Conservation (phyloP, 495 filamentous ascomycete genomes). For the Aspergillus ostianus region DNA sequence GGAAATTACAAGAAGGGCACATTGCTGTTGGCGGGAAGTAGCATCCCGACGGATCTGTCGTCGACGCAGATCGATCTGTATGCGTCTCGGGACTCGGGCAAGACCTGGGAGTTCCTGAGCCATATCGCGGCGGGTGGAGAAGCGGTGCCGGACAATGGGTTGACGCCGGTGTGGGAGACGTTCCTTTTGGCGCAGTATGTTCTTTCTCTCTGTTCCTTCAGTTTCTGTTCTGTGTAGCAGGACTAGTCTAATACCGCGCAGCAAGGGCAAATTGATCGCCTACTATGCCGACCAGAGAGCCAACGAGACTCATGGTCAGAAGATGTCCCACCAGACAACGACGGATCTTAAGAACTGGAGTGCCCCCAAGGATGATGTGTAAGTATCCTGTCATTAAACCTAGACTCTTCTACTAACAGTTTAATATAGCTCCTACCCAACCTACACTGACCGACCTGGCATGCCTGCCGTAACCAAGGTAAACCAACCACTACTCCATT, state of each 20-base stretch:
- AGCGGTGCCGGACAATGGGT: slow-evolving; percentile 58
- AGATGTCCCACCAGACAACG: slow-evolving; percentile 60
- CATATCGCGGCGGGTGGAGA: slow-evolving; percentile 63
- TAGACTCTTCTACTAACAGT: slow-evolving; percentile 2
- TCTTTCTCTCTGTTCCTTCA: not conserved
- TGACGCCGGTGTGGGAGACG: slow-evolving; percentile 70
- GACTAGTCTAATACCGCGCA: slow-evolving; percentile 5
- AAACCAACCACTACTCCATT: not conserved
- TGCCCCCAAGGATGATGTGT: slow-evolving; percentile 59
- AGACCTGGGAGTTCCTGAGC: slow-evolving; percentile 64
- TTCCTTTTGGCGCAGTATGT: slow-evolving; percentile 53
- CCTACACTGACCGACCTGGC: slow-evolving; percentile 63
- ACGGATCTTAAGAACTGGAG: slow-evolving; percentile 59
- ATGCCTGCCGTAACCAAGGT: slow-evolving; percentile 60
- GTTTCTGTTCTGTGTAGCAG: not conserved
- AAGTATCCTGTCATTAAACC: slow-evolving; percentile 3
- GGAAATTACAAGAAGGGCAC: slow-evolving; percentile 59
- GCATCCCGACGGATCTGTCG: slow-evolving; percentile 60
- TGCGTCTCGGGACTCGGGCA: slow-evolving; percentile 55
- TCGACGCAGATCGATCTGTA: slow-evolving; percentile 68
- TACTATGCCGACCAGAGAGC: slow-evolving; percentile 69
- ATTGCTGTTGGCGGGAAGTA: slow-evolving; percentile 60
- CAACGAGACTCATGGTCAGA: slow-evolving; percentile 63
- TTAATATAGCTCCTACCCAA: slow-evolving; percentile 39
- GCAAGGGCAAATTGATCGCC: slow-evolving; percentile 55